A percentile compares a stretch with the other conserved stretches of the same genome.
Evolutionary conservation across 257 asterid genomes (phyloP).

Genomic region (Jasminum sambac): DNA sequence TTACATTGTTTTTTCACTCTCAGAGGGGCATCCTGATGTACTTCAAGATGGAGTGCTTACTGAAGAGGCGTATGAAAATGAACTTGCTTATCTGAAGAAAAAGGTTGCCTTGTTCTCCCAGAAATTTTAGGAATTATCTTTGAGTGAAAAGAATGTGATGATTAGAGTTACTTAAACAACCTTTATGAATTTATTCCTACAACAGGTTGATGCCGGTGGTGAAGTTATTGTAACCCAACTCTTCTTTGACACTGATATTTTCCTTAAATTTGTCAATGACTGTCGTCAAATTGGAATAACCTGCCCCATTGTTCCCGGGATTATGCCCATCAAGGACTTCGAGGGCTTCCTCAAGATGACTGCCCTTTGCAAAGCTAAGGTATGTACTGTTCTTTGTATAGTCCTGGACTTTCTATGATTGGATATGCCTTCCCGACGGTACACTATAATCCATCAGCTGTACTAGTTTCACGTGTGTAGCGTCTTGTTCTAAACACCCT

Average conservation of each 20-base stretch:
- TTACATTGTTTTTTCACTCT: conserved; percentile 16
- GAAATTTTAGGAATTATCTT: background rate
- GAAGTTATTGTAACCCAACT: too few relatives aligned
- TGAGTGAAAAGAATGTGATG: background rate
- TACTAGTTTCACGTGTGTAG: too few relatives aligned
- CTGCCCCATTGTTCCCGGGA: conserved; percentile 88
- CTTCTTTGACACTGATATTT: too few relatives aligned
- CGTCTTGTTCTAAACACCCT: too few relatives aligned
- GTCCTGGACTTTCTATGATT: background rate
- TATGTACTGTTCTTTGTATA: conserved; percentile 23
- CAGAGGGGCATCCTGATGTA: conserved; percentile 96
- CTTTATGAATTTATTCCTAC: too few relatives aligned
- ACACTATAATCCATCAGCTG: too few relatives aligned
- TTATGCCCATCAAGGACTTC: conserved; percentile 94
- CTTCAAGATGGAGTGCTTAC: conserved; percentile 72
- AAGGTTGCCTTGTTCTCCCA: conserved; percentile 28
- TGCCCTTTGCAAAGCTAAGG: conserved; percentile 97
- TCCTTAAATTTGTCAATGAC: too few relatives aligned
- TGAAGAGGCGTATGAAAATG: too few relatives aligned
- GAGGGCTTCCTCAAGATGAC: conserved; percentile 97
- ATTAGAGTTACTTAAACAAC: too few relatives aligned
- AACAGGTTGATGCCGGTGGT: too few relatives aligned
- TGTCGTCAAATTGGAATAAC: conserved; percentile 84
- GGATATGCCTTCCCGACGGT: too few relatives aligned
- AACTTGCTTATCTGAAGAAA: conserved; percentile 83